Base-by-base conservation (phyloP, 148 eudicot species). In the Selenicereus undatus region DNA sequence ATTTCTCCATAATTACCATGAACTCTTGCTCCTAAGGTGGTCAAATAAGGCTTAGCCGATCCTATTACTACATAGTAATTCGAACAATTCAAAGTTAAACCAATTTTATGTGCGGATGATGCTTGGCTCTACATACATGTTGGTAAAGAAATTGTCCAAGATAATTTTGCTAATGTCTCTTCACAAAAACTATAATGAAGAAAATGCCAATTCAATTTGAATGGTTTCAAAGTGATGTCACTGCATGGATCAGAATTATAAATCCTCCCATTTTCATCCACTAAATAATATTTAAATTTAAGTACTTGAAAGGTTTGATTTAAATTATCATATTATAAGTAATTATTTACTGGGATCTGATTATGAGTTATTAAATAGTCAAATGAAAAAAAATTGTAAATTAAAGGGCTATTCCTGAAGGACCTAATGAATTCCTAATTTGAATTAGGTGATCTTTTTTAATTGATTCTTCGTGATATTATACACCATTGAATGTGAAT, bases 61-160 rank as follows among this genome's bases (percentile, higher is more conserved):
- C n/a, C n/a, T n/a, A n/a, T n/a, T n/a, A n/a, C n/a, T n/a, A n/a
- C n/a, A n/a, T n/a, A n/a, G n/a, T n/a, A n/a, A n/a, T n/a, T n/a
- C n/a, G n/a, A n/a, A n/a, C n/a, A n/a, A n/a, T n/a, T n/a, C n/a
- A 45, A 62, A 77, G 22, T 77, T 77, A 70, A 77, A 48, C 48
- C 48, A 48, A 58, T 62, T 77, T 77, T 58, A 77, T 22, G 79
- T 62, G 71, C 35, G 48, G 48, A 56, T 42, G 43, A 3, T 77
- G 58, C 58, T 77, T 58, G n/a, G 70, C 79, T 32, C 29, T 77
- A 60, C 21, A 77, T 58, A 77, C 70, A 58, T 77, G 56, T 77
- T 77, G 48, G 58, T 70, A 73, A 73, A 73, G 42, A 36, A 73
- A 36, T 17, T 73, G 51, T 73, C 50, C 3, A 73, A 73, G 22